Evolutionary conservation across 2,329 filamentous ascomycete genomes (phyloP).

Genomic region (Hypoxylon sp.): DNA sequence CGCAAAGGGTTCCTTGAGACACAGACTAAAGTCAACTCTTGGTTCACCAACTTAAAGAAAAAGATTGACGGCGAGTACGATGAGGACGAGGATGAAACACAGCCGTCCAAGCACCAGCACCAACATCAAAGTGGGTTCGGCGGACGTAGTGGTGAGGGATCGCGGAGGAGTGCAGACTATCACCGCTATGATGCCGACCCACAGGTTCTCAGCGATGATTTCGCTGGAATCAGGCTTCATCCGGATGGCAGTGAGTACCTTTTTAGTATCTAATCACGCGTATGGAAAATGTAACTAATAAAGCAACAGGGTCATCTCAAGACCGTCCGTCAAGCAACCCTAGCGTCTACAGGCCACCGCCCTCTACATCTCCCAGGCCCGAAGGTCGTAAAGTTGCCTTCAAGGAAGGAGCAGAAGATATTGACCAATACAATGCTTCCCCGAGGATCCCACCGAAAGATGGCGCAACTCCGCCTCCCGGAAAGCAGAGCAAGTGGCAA

Average conservation of each 20-base stretch:
- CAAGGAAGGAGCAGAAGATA: conserved; percentile 76
- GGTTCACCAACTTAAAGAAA: conserved; percentile 93
- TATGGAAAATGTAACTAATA: conserved; percentile 52
- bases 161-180: conserved; percentile 82
- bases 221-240: conserved; percentile 73
- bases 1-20: conserved; percentile 95
- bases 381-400: conserved; percentile 65
- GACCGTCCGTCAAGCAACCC: conserved; percentile 70
- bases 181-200: conserved; percentile 95
- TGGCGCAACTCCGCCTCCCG: conserved; percentile 51
- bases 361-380: conserved; percentile 60
- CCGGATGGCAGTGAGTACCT: conserved; percentile 66
- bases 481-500: conserved; percentile 95
- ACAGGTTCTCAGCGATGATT: conserved; percentile 88
- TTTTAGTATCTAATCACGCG: neutral
- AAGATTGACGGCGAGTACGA: conserved; percentile 89
- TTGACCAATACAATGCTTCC: conserved; percentile 76
- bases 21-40: conserved; percentile 89
- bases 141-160: conserved; percentile 67
- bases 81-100: conserved; percentile 68
- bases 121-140: conserved; percentile 30
- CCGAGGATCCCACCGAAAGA: conserved; percentile 65
- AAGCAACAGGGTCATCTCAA: conserved; percentile 46
- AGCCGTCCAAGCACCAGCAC: conserved; percentile 46
- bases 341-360: conserved; percentile 73